These are phyloP conservation scores for Fusarium newnesense DNA, from an alignment of 2,329 filamentous ascomycete genomes.

Conservation along the genomic window DNA sequence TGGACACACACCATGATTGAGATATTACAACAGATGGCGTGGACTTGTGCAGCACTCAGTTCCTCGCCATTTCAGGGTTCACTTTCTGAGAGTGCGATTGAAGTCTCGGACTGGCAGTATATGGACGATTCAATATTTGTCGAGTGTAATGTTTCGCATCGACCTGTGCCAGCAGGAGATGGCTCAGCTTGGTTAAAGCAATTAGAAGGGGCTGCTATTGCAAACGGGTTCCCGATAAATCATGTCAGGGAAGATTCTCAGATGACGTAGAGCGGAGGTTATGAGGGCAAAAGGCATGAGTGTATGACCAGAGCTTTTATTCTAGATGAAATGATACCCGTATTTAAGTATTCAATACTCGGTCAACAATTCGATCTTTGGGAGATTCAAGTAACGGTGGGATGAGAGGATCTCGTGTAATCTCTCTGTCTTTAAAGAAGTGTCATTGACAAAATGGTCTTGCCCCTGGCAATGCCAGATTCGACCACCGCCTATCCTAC, in stretches of 20 bases:
- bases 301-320: slow-evolving; percentile 5
- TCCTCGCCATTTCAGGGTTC: slow-evolving; percentile 48
- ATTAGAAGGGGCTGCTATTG: slow-evolving; percentile 47
- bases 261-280: not conserved
- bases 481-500: not conserved
- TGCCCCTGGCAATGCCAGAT: not conserved
- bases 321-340: slow-evolving; percentile 36
- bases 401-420: not conserved
- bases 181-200: slow-evolving; percentile 45
- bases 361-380: not conserved
- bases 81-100: slow-evolving; percentile 46
- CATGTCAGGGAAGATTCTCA: slow-evolving; percentile 10
- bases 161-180: slow-evolving; percentile 44
- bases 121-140: slow-evolving; percentile 49
- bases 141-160: slow-evolving; percentile 48
- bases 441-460: not conserved
- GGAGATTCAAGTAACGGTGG: not conserved
- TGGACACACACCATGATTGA: slow-evolving; percentile 51
- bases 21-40: slow-evolving; percentile 52
- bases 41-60: slow-evolving; percentile 50
- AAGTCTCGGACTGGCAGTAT: slow-evolving; percentile 48
- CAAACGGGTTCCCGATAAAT: slow-evolving; percentile 49
- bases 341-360: not conserved
- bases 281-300: not conserved
- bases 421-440: not conserved